Evolutionary conservation across 129 eudicot species (phyloP), one percentile per base, ranked within the genome.

Genomic region (Artemisia tridentata): DNA sequence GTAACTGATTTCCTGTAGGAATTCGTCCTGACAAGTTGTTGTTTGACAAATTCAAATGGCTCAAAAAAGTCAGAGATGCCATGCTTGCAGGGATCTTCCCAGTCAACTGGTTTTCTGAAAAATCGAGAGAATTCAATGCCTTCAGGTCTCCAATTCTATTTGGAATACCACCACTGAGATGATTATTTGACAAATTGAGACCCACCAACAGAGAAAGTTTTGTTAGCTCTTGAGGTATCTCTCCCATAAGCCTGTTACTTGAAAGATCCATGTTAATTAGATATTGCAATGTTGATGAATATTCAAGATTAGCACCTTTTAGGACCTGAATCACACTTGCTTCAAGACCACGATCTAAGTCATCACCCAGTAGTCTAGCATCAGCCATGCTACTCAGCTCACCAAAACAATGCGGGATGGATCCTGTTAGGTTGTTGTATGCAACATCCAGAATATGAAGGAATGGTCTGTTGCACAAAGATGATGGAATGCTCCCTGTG

Each of bases 191-290:
- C 31, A 69, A 16, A 52, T 69, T 69, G 49, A 69, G 73, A 34
- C 73, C 73, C 27, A 69, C 29, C 73, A 69, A 23, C 29, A 25
- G 3, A 2, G 29, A 7, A 27, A 69, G 63, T 52, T 23, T 3
- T 2, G 27, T 69, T 15, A 69, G 1, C 73, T 69, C 73, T 1
- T 7, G 23, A 17, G 73, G 49, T 29, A 51, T 51, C 5, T 52
- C 27, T 11, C 63, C 62, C 0, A 1, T 14, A 6, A 67, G 18
- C 25, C n/a, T 51, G n/a, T 67, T 67, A 3, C 72, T 67, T 25
- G 63, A 69, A 69, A 69, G 73, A 15, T 69, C 73, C 73, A 69
- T 69, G 18, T 54, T 52, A 54, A 52, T 23, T 6, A 69, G 63
- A 5, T 51, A 14, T 18, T 2, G 2, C 11, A 29, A 1, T 4